Conservation (phyloP, 2,329 filamentous ascomycete genomes). For the Colletotrichum sp. region DNA sequence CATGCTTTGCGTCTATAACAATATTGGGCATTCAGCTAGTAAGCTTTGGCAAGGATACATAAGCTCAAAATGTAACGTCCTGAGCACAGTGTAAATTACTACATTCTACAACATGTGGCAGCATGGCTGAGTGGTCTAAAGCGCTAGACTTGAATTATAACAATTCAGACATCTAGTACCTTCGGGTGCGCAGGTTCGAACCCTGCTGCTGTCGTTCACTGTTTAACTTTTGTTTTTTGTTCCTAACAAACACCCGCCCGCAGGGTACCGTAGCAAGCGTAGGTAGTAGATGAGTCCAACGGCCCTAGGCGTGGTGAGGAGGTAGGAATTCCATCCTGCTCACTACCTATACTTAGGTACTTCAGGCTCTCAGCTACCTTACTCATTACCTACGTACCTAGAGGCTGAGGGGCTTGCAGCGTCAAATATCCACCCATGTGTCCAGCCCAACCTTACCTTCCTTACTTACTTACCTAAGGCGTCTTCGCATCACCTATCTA, state of each 20-base stretch:
- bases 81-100: neutral
- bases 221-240: neutral
- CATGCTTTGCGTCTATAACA: neutral
- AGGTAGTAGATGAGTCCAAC: too few relatives aligned
- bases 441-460: neutral
- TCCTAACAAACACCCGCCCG: too few relatives aligned
- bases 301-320: too few relatives aligned
- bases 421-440: neutral
- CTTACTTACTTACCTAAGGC: neutral
- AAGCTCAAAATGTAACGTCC: fast-evolving
- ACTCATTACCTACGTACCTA: neutral
- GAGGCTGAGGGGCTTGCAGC: neutral
- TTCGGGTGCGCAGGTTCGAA: slow-evolving; percentile 19
- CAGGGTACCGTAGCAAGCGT: too few relatives aligned
- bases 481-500: neutral
- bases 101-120: neutral
- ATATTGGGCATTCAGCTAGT: neutral
- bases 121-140: slow-evolving; percentile 17
- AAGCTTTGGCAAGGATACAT: too few relatives aligned
- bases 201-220: slow-evolving; percentile 11
- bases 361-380: neutral
- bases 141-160: slow-evolving; percentile 2
- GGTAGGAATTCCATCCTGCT: neutral
- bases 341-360: neutral
- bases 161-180: neutral